phyloP scores from a whole-genome alignment of 805 yeast genomes.

The Hanseniaspora nectarophila region DNA sequence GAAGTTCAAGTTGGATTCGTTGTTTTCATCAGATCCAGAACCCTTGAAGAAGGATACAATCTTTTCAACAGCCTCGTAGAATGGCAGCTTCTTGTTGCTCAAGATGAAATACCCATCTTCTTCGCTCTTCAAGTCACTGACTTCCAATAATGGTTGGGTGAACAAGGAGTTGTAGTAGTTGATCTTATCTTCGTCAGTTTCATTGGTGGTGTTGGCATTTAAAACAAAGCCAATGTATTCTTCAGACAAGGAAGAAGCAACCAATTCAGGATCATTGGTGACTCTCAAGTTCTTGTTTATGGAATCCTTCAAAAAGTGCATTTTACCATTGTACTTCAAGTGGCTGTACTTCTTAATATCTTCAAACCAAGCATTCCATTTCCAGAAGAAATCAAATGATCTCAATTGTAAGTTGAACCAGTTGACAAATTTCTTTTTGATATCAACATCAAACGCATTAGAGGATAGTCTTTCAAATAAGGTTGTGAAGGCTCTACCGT shows the following conservation, averaged over 20 bases:
- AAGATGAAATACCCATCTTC: constrained; percentile 30
- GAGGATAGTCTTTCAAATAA: constrained; percentile 55
- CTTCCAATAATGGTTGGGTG: constrained; percentile 10
- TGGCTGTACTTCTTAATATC: constrained; percentile 35
- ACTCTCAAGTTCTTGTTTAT: constrained; percentile 75
- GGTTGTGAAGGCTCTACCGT: constrained; percentile 82
- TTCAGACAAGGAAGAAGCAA: constrained; percentile 57
- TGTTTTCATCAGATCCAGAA: constrained; percentile 17
- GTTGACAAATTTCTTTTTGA: constrained; percentile 59
- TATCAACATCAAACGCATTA: constrained; percentile 52
- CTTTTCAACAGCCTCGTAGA: constrained; percentile 28
- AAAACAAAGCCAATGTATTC: constrained; percentile 28
- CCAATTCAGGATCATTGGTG: constrained; percentile 53
- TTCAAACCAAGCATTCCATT: constrained; percentile 86
- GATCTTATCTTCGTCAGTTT: constrained; percentile 28
- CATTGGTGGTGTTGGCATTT: constrained; percentile 33
- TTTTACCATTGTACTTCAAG: constrained; percentile 54
- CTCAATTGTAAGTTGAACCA: constrained; percentile 92
- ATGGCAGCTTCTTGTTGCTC: constrained; percentile 30
- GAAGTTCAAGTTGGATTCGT: constrained; percentile 25
- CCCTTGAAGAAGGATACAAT: constrained; percentile 32
- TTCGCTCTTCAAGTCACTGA: not conserved
- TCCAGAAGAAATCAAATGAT: constrained; percentile 92
- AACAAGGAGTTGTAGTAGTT: constrained; percentile 30
- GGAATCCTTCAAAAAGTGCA: constrained; percentile 61